Base-by-base conservation (phyloP, 1,284 basidiomycete genomes). In the Hymenochaete sp. region DNA sequence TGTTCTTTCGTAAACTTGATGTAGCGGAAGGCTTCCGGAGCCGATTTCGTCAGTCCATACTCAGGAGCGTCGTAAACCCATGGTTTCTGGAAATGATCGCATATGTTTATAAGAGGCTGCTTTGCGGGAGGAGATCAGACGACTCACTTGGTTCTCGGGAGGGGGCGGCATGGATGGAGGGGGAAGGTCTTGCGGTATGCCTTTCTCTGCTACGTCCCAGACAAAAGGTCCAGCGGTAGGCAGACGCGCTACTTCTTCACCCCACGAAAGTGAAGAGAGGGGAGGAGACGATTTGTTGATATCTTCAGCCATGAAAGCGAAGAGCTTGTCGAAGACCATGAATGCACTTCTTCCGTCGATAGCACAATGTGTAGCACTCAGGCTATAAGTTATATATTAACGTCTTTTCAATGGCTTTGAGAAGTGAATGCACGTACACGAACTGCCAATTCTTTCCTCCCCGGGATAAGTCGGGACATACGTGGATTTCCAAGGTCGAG, bases 391-490 rank as follows among this genome's bases (percentile, higher is more conserved):
- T n/a, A n/a, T n/a, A n/a, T n/a, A n/a, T n/a, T n/a, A n/a, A n/a
- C 7, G 19, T 6, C 6, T 19, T 11, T 22, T 9, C 26, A 9
- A 39, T 9, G 11, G n/a, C n/a, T n/a, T n/a, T n/a, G n/a, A n/a
- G n/a, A n/a, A n/a, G n/a, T n/a, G n/a, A n/a, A n/a, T n/a, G n/a
- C n/a, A n/a, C n/a, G n/a, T n/a, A n/a, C n/a, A n/a, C n/a, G n/a
- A n/a, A n/a, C n/a, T n/a, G n/a, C n/a, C n/a, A n/a, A n/a, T n/a
- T 39, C 18, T 19, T 19, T 39, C 42, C 33, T 45, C 32, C 40
- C 32, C 36, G 46, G 45, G 45, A 44, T 47, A 8, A 44, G 45
- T 14, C 28, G 18, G 50, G 50, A 32, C 47, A 51, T 13, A 32
- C 50, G 36, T 49, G 42, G 3, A 51, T 21, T 29, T 51, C 47